phyloP scores from a whole-genome alignment of 441 rosid species.

The Bocquillonia castaneifolia region DNA sequence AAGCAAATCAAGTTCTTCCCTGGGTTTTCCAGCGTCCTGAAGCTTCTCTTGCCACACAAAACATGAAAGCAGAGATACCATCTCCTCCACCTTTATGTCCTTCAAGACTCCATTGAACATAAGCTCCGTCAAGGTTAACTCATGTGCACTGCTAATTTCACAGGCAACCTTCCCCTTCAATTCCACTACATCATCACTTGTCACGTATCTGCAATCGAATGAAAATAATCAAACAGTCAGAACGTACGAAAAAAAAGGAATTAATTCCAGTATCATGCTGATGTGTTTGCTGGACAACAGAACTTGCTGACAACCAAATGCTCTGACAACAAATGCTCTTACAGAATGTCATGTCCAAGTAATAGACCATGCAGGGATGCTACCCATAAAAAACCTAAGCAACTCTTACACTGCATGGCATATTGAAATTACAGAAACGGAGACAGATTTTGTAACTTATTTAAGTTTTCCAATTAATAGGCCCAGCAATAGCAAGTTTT shows the following conservation, averaged over 20 bases:
- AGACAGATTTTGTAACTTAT: no score
- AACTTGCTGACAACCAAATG: no score
- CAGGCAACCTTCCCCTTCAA: constrained; percentile 96
- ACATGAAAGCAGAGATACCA: constrained; percentile 95
- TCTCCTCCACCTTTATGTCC: constrained; percentile 82
- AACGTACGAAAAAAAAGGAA: neutral
- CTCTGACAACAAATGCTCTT: no score
- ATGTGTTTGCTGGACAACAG: neutral
- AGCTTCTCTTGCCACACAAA: constrained; percentile 97
- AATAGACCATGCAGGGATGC: no score
- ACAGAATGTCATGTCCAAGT: no score
- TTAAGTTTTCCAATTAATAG: no score
- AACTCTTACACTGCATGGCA: no score
- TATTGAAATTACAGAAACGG: no score
- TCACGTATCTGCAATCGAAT: constrained; percentile 52
- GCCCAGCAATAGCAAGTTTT: no score
- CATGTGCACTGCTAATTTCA: constrained; percentile 96
- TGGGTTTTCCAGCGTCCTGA: constrained; percentile 78
- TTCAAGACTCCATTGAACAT: constrained; percentile 86
- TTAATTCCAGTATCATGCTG: neutral
- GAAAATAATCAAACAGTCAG: neutral
- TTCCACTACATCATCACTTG: constrained; percentile 74
- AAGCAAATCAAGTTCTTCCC: constrained; percentile 89
- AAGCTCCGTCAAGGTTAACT: constrained; percentile 83
- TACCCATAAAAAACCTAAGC: no score